phyloP scores from a whole-genome alignment of 2,329 filamentous ascomycete genomes.

The Cordyceps militaris region DNA sequence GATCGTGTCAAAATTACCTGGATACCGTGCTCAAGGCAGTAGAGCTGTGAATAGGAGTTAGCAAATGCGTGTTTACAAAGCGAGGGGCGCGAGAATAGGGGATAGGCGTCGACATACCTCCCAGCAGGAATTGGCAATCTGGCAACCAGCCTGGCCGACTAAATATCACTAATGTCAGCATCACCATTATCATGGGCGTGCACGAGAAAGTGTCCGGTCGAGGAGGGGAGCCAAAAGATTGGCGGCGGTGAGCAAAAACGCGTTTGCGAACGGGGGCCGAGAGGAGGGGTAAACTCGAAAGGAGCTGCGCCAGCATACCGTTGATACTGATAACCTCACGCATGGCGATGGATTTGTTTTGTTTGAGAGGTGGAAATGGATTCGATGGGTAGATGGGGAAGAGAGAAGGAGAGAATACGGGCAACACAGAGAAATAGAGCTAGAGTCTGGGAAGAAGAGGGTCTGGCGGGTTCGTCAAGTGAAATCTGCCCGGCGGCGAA shows the following conservation, averaged over 20 bases:
- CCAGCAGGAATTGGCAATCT: constrained; percentile 99
- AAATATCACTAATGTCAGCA: constrained; percentile 46
- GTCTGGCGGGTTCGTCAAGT: constrained; percentile 9
- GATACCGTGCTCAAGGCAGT: constrained; percentile 99
- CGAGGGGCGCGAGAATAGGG: background rate
- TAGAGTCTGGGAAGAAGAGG: constrained; percentile 4
- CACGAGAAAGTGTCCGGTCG: background rate
- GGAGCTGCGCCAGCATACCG: constrained; percentile 53
- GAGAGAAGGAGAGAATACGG: constrained; percentile 16
- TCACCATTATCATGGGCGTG: background rate
- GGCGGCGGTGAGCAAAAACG: constrained; percentile 36
- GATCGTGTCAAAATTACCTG: constrained; percentile 59
- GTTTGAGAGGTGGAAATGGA: constrained; percentile 16
- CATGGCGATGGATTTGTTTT: constrained; percentile 56
- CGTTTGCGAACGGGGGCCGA: constrained; percentile 22
- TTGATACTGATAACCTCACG: constrained; percentile 99
- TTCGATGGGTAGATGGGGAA: constrained; percentile 19
- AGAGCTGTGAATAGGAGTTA: constrained; percentile 60
- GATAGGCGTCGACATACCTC: constrained; percentile 64
- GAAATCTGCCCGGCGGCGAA: constrained; percentile 4
- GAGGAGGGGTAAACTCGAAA: constrained; percentile 19
- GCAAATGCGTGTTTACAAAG: constrained; percentile 15
- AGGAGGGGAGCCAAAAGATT: constrained; percentile 10
- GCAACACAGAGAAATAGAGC: constrained; percentile 5
- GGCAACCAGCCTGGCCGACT: constrained; percentile 99